Base-by-base conservation (phyloP, 2,329 filamentous ascomycete genomes). In the Pleurostoma richardsiae region DNA sequence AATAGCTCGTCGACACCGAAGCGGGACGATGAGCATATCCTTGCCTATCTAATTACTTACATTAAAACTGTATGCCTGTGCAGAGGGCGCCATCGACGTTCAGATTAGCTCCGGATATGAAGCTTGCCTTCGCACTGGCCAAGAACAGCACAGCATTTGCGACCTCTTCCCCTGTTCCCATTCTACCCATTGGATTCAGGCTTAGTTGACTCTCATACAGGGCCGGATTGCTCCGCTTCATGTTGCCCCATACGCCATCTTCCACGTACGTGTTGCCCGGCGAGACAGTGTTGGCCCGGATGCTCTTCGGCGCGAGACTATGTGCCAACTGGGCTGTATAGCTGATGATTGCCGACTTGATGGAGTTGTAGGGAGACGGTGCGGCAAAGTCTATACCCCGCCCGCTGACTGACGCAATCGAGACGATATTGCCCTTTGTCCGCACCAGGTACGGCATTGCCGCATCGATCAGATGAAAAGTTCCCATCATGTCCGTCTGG, bases 191-290 rank as follows among this genome's bases (percentile, higher is more conserved):
- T 2, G 48, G 49, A 38, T 56, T 54, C 4, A 40, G 43, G 19
- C 43, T 46, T 38, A 56, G 5, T 46, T 57, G 54, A 10, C 31
- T 28, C 10, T 51, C 49, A 41, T 64, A 65, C 5, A 65, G 50
- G 3, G 61, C 59, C 5, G 59, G 60, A 44, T 56, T 57, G 4
- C 47, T 47, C 43, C 49, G 54, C 52, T 65, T 60, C 10, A 65
- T 57, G n/a, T 55, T 41, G 1, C 61, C 63, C 62, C 61, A 67
- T 5, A 66, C 56, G 4, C 65, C 65, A 48, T 64, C 63, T 19
- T 56, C 52, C 28, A 66, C 56, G 36, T 67, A 68, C 29, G 65
- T 63, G 44, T 67, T 68, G 1, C 65, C 65, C 4, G 63, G 60
- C 41, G 51, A 56, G 29, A 64, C 57, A 3, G 59, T 62, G 46